phyloP scores from a whole-genome alignment of 2,329 filamentous ascomycete genomes.

The Didymella pomorum region DNA sequence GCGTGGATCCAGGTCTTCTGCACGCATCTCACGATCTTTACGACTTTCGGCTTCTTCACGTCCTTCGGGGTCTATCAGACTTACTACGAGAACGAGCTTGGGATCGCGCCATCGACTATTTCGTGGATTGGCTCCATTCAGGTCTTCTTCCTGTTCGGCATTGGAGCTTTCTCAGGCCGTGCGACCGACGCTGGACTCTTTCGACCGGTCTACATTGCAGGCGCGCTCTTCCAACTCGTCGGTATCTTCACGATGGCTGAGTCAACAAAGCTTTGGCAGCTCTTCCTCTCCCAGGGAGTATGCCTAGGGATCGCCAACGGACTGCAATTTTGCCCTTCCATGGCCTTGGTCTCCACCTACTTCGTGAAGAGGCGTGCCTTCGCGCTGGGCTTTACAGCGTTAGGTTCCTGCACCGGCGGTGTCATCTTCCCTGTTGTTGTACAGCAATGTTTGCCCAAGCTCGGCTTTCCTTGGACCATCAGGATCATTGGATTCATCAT shows the following conservation, averaged over 20 bases:
- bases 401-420: constrained; percentile 42
- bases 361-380: constrained; percentile 42
- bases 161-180: constrained; percentile 43
- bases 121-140: constrained; percentile 47
- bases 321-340: constrained; percentile 64
- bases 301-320: constrained; percentile 63
- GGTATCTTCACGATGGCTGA: constrained; percentile 44
- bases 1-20: constrained; percentile 65
- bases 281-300: constrained; percentile 60
- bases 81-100: constrained; percentile 57
- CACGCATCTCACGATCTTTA: constrained; percentile 63
- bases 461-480: constrained; percentile 69
- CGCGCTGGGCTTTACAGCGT: constrained; percentile 40
- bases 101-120: constrained; percentile 45
- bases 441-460: constrained; percentile 39
- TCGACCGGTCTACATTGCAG: constrained; percentile 37
- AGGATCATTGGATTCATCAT: constrained; percentile 69
- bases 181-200: constrained; percentile 45
- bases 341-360: constrained; percentile 59
- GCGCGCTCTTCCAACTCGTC: constrained; percentile 44
- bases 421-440: constrained; percentile 46
- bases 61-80: constrained; percentile 66
- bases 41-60: constrained; percentile 63
- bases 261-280: constrained; percentile 43
- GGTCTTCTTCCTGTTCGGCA: constrained; percentile 43